Conservation (phyloP, 2,329 filamentous ascomycete species). For the Fusarium temperatum region DNA sequence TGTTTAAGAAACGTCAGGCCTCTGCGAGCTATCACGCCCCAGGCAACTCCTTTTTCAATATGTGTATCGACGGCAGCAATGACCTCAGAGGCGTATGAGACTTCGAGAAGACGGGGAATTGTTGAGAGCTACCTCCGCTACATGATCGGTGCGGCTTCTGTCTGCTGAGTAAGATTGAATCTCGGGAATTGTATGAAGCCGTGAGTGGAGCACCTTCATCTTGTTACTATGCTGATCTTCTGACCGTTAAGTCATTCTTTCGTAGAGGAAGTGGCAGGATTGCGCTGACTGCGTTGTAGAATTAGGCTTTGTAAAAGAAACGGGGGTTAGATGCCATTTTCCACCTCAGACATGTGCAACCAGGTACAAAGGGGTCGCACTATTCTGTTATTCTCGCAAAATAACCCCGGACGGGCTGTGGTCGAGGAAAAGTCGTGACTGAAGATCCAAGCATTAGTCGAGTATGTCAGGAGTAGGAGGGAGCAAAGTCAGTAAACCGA, state of each 20-base stretch:
- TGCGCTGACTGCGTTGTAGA: conserved; percentile 1
- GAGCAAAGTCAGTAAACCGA: conserved; percentile 1
- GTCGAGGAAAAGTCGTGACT: neutral
- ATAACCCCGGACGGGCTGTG: conserved; percentile 5
- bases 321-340: neutral
- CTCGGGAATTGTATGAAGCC: conserved; percentile 6
- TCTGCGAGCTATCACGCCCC: neutral
- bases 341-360: neutral
- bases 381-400: neutral
- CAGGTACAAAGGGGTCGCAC: neutral
- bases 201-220: conserved; percentile 16
- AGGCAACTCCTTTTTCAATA: neutral
- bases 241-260: neutral
- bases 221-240: neutral
- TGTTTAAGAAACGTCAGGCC: neutral
- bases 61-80: neutral
- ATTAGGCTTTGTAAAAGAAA: conserved; percentile 9
- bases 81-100: neutral
- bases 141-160: conserved; percentile 1
- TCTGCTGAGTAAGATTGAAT: conserved; percentile 23
- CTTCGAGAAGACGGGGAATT: neutral
- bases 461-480: neutral
- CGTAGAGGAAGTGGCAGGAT: neutral
- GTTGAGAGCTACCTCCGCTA: neutral
- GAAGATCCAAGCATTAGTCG: conserved; percentile 16